Percentiles rank a stretch among this genome's conserved stretches.
phyloP scores from a whole-genome alignment of 169 alveolate genomes.

The Plasmodium knowlesi region DNA sequence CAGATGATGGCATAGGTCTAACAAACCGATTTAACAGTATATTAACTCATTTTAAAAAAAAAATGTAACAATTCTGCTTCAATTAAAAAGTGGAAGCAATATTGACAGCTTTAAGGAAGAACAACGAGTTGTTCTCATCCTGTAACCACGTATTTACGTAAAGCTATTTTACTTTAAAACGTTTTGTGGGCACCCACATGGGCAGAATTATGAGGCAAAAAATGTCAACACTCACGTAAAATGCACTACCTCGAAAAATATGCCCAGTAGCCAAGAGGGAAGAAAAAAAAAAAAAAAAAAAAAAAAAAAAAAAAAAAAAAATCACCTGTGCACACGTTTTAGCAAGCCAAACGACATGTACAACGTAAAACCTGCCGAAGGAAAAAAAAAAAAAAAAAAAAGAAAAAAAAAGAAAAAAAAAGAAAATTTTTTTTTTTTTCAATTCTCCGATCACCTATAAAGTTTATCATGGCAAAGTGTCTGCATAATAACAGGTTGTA shows the following conservation, averaged over 20 bases:
- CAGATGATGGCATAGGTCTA: background rate
- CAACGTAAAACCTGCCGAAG: background rate
- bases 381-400: background rate
- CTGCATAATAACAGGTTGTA: background rate
- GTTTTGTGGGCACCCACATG: background rate
- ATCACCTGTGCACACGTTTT: constrained; percentile 5
- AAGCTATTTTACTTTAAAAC: background rate
- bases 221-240: background rate
- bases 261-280: background rate
- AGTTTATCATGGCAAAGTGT: background rate
- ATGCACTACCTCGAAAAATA: background rate
- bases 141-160: background rate
- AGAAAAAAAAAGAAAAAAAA: background rate
- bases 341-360: background rate
- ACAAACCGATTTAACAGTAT: constrained; percentile 6
- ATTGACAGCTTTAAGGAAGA: background rate
- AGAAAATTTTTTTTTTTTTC: no score
- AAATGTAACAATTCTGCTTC: background rate
- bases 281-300: background rate
- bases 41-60: background rate
- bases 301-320: constrained; percentile 1
- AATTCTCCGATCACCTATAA: background rate
- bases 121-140: background rate
- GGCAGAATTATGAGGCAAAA: background rate
- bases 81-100: background rate